phyloP scores from a whole-genome alignment of 495 filamentous ascomycete species.

The Tirmania nivea region DNA sequence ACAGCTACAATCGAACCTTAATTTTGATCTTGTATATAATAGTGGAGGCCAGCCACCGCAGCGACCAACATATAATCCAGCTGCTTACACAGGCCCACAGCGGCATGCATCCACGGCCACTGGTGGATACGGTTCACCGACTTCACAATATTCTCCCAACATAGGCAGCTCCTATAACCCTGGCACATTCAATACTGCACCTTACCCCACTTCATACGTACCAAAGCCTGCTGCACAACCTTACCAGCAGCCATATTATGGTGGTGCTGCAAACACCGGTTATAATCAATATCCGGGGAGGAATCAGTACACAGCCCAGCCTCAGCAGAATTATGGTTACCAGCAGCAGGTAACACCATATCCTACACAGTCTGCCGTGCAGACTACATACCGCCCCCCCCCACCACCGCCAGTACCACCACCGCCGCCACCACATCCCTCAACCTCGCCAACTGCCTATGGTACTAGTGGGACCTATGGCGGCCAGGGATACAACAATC shows the following conservation, averaged over 20 bases:
- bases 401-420: slow-evolving; percentile 1
- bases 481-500: not conserved
- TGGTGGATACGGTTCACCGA: not conserved
- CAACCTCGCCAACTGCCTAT: slow-evolving; percentile 13
- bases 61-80: slow-evolving; percentile 52
- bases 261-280: not conserved
- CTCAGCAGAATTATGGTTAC: slow-evolving; percentile 4
- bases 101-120: slow-evolving; percentile 15
- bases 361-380: too few relatives aligned
- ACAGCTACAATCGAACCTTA: not conserved
- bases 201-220: slow-evolving; percentile 9
- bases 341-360: too few relatives aligned
- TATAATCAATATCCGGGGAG: slow-evolving; percentile 4
- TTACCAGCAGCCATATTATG: too few relatives aligned
- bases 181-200: slow-evolving; percentile 13
- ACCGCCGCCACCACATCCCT: slow-evolving; percentile 12
- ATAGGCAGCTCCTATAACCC: slow-evolving; percentile 12
- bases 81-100: slow-evolving; percentile 33
- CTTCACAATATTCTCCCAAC: not conserved
- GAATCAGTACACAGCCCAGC: slow-evolving; percentile 10
- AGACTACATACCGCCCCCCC: too few relatives aligned
- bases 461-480: not conserved
- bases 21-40: slow-evolving; percentile 6
- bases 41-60: slow-evolving; percentile 2
- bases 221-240: too few relatives aligned